phyloP scores from a whole-genome alignment of 1,284 basidiomycete species.

The Tilletia indica region DNA sequence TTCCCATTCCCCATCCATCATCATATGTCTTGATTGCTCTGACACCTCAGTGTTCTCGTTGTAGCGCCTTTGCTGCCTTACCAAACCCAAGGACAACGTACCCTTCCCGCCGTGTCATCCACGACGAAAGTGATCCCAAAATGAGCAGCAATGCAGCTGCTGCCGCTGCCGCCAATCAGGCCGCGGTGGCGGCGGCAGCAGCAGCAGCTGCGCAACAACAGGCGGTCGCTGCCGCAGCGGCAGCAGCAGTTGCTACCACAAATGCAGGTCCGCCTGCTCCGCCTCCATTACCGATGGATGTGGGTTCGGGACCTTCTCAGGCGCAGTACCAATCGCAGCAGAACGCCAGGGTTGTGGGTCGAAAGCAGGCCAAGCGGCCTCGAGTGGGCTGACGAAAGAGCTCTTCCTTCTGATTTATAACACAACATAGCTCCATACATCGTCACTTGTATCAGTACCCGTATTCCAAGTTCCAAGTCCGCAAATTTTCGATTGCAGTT shows the following conservation, averaged over 20 bases:
- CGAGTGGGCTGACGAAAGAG: not conserved
- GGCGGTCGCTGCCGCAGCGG: not conserved
- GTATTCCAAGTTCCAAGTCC: too few relatives aligned
- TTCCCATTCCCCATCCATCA: not conserved
- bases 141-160: conserved; percentile 30
- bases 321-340: not conserved
- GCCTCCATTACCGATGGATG: not conserved
- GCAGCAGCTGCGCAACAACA: not conserved
- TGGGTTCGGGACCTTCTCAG: not conserved
- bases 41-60: not conserved
- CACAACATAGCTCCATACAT: too few relatives aligned
- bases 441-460: too few relatives aligned
- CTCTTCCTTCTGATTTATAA: too few relatives aligned
- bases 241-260: not conserved
- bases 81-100: conserved; percentile 58
- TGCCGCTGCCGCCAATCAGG: conserved; percentile 1
- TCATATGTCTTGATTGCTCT: not conserved
- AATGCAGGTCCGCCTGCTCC: conserved; percentile 10
- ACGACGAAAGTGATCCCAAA: conserved; percentile 61
- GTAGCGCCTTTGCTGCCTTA: conserved; percentile 50
- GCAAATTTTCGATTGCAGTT: too few relatives aligned
- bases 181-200: not conserved
- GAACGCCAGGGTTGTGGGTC: not conserved
- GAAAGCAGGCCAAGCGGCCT: not conserved
- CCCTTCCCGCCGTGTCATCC: conserved; percentile 60